Percentiles rank a stretch among this genome's conserved stretches.
These are phyloP conservation scores for Casuarina equisetifolia DNA, from an alignment of 306 rosid genomes.

Conservation along the genomic window DNA sequence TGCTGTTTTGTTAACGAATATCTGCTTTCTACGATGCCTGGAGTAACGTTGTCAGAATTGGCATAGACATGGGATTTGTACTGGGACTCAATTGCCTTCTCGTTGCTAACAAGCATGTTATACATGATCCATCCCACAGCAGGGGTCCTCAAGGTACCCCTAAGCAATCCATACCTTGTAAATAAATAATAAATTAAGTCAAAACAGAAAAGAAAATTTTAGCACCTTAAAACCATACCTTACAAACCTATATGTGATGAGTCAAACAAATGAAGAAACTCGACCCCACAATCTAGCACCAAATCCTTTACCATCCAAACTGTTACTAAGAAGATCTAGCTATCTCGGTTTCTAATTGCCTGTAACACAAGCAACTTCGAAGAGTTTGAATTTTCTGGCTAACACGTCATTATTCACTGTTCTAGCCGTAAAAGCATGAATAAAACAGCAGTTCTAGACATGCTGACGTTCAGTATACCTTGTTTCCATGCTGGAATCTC, in stretches of 20 bases:
- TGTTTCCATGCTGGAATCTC: constrained; percentile 91
- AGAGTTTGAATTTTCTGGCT: background rate
- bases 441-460: background rate
- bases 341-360: background rate
- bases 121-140: constrained; percentile 99
- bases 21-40: constrained; percentile 69
- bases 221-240: too few relatives aligned
- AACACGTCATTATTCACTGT: constrained; percentile 2
- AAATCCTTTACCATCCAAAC: background rate
- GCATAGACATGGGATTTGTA: constrained; percentile 92
- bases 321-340: background rate
- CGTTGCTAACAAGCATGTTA: constrained; percentile 90
- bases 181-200: constrained; percentile 7
- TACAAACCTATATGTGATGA: background rate
- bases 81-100: constrained; percentile 85
- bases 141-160: constrained; percentile 95
- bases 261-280: background rate
- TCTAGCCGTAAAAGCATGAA: background rate
- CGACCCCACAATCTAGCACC: constrained; percentile 7
- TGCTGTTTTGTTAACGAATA: constrained; percentile 71
- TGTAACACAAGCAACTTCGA: background rate
- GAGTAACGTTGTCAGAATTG: constrained; percentile 83
- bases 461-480: constrained; percentile 46
- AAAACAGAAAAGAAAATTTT: background rate
- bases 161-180: constrained; percentile 77